phyloP scores from a whole-genome alignment of 169 alveolate genomes.

The Ichthyophthirius multifiliis region DNA sequence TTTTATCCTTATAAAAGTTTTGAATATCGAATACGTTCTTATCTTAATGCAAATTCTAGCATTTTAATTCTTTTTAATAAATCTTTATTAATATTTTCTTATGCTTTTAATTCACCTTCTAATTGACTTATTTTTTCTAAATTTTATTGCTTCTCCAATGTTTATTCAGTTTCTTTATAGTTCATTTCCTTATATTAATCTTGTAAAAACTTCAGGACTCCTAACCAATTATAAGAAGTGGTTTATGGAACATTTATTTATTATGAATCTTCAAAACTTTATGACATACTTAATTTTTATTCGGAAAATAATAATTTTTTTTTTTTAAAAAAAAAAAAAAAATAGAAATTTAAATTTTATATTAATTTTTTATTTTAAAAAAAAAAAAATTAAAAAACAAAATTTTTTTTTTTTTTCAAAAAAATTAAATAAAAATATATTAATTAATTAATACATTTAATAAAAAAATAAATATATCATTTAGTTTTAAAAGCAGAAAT shows the following conservation, averaged over 20 bases:
- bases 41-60: conserved; percentile 78
- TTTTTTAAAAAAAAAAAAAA: no score
- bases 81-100: conserved; percentile 72
- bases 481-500: conserved; percentile 18
- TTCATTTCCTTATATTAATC: conserved; percentile 59
- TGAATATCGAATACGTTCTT: conserved; percentile 64
- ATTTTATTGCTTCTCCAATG: conserved; percentile 65
- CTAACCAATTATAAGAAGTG: conserved; percentile 43
- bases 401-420: no score
- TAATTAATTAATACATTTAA: no score
- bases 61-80: conserved; percentile 72
- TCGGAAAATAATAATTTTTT: no score
- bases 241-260: not conserved
- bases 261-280: conserved; percentile 7
- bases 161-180: conserved; percentile 76
- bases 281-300: no score
- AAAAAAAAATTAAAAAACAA: no score
- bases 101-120: conserved; percentile 66
- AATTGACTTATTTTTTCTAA: conserved; percentile 56
- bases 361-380: no score
- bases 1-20: conserved; percentile 40
- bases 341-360: no score
- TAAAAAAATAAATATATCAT: no score
- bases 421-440: no score
- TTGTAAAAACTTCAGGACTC: conserved; percentile 64